Base-by-base conservation (phyloP, 1,284 basidiomycete genomes). In the Pisolithus thermaeus region DNA sequence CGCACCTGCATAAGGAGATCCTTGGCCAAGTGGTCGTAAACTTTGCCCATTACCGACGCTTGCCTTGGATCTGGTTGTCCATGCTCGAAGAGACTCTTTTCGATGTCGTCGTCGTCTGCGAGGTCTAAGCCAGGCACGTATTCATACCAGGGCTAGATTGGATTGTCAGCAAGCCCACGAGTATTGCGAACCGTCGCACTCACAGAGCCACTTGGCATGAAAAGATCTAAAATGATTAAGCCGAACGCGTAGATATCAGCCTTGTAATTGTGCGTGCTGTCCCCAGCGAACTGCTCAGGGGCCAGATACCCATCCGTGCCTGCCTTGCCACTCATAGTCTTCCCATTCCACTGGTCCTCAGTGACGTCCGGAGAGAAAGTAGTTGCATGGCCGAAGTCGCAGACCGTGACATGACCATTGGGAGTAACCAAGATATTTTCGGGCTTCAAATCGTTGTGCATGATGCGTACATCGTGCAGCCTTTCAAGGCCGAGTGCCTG, bases 391-490 rank as follows among this genome's bases (percentile, higher is more conserved):
- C 55, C 55, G 39, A 55, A 56, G 37, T 56, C 55, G 23, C 46
- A 50, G n/a, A 56, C 7, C 22, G 39, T 35, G 41, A 55, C 27
- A n/a, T 56, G 55, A 23, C 55, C 55, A 25, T 35, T 42, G 3
- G 55, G 53, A 16, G 46, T 55, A 18, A 56, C 32, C 7, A 83
- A 67, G 46, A 83, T 77, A 32, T 46, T 46, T 61, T 83, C 80
- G 5, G 79, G 79, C 64, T 83, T 83, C 52, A 83, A 62, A 61
- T 81, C 79, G 22, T 75, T 73, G 58, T 49, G 54, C 12, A 58
- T 46, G 23, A 57, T 45, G 28, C 47, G 51, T 27, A 43, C 14
- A 12, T 27, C 36, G 36, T 57, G 56, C 16, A 56, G 42, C n/a
- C 27, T 43, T n/a, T 55, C 49, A 6, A 56, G 18, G 16, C 53